These are phyloP conservation scores for Parastagonospora avenae DNA, from an alignment of 2,329 filamentous ascomycete species.

Conservation along the genomic window DNA sequence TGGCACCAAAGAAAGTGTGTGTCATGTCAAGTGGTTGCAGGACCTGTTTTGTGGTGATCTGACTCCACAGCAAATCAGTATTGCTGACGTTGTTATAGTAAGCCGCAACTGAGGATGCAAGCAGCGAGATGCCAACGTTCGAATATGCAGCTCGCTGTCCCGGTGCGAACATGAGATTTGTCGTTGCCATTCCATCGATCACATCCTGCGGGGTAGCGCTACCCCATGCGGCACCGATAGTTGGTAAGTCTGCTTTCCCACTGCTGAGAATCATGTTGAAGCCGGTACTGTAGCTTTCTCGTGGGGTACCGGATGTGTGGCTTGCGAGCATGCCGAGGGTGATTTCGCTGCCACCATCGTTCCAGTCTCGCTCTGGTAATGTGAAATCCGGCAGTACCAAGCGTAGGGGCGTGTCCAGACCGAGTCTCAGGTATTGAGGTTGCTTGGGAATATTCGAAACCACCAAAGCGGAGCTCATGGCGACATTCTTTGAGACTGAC, in stretches of 20 bases:
- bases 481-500: slow-evolving; percentile 38
- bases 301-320: slow-evolving; percentile 34
- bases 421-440: slow-evolving; percentile 9
- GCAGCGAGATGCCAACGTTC: slow-evolving; percentile 34
- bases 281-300: slow-evolving; percentile 37
- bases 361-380: slow-evolving; percentile 32
- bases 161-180: slow-evolving; percentile 36
- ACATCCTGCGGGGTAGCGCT: slow-evolving; percentile 22
- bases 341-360: slow-evolving; percentile 38
- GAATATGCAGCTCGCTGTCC: slow-evolving; percentile 38
- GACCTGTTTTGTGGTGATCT: slow-evolving; percentile 24
- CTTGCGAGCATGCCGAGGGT: slow-evolving; percentile 39
- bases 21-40: slow-evolving; percentile 32
- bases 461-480: slow-evolving; percentile 28
- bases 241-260: slow-evolving; percentile 28
- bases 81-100: slow-evolving; percentile 30
- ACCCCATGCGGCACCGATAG: slow-evolving; percentile 36
- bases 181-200: slow-evolving; percentile 20
- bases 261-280: slow-evolving; percentile 34
- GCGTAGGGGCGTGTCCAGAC: slow-evolving; percentile 30
- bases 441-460: slow-evolving; percentile 19
- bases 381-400: slow-evolving; percentile 27
- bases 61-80: slow-evolving; percentile 26
- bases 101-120: slow-evolving; percentile 29
- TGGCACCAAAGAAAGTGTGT: slow-evolving; percentile 30